A percentile compares a stretch with the other conserved stretches of the same genome.
phyloP scores from a whole-genome alignment of 208 protist genomes.

The Tritrichomonas musculus region DNA sequence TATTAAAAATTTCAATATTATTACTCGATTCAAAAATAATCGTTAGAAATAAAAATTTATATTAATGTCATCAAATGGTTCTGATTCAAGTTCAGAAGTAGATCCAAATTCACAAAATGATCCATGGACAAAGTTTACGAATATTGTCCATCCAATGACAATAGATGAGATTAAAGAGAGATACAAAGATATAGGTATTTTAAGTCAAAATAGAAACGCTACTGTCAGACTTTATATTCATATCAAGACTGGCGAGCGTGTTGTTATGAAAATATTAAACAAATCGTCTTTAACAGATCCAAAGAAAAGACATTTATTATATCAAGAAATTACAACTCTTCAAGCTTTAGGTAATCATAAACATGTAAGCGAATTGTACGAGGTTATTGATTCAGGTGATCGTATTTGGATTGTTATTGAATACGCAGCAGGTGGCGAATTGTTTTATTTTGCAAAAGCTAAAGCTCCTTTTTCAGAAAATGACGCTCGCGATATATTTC shows the following conservation, averaged over 20 bases:
- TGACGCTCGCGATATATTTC: slow-evolving; percentile 35
- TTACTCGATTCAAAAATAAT: too few relatives aligned
- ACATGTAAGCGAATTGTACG: slow-evolving; percentile 16
- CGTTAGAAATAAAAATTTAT: too few relatives aligned
- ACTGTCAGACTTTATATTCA: not conserved
- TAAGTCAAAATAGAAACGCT: not conserved
- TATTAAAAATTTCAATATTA: too few relatives aligned
- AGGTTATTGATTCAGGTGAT: slow-evolving; percentile 23
- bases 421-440: slow-evolving; percentile 38
- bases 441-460: slow-evolving; percentile 38
- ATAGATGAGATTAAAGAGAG: not conserved
- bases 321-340: slow-evolving; percentile 19
- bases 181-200: not conserved
- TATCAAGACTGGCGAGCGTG: not conserved
- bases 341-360: not conserved
- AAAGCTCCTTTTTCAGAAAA: slow-evolving; percentile 33
- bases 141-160: not conserved
- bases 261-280: slow-evolving; percentile 17
- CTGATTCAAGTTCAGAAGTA: too few relatives aligned
- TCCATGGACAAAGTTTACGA: not conserved
- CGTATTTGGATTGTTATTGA: slow-evolving; percentile 34
- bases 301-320: not conserved
- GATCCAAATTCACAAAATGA: not conserved
- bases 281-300: not conserved
- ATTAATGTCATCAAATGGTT: too few relatives aligned